Evolutionary conservation across 768 basidiomycete species (phyloP), one percentile per base, ranked within the genome.

Genomic region (Leucocoprinus sp.): DNA sequence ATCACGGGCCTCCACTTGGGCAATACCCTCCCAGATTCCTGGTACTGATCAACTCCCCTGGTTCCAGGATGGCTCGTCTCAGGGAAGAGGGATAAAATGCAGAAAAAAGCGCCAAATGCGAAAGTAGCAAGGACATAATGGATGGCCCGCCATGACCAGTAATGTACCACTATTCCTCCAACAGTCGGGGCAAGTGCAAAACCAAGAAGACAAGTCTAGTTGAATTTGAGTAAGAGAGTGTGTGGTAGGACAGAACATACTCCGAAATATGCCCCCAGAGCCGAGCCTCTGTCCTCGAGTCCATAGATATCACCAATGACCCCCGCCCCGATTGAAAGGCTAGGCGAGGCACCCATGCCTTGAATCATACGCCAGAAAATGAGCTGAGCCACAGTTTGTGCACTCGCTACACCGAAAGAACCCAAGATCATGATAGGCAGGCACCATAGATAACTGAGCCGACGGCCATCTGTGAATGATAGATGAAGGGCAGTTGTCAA

Each of bases 231-330:
- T 2, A 27, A 31, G 8, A n/a, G 7, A 27, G n/a, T 8, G 12
- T 14, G 14, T 6, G 6, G 5, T 11, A 4, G 18, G 24, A 18
- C 5, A 8, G 17, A 8, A 57, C 64, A 41, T 38, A 80, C 78
- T 1, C 67, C 72, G 43, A 76, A 69, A 55, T 77, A 80, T 1
- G 76, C 60, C 0, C 80, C 82, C 64, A 81, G 75, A 0, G 77
- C 78, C 4, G 68, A 63, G 3, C 68, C 78, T 24, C 80, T 64
- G 52, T 84, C 76, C 44, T 84, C 83, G 2, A 82, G 55, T 42
- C 60, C 70, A 57, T 82, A 84, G 4, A 85, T 78, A 53, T 84
- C 82, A 0, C 78, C 78, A 17, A 84, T 78, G 4, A 78, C 72
- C 1, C 73, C 83, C 1, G 71, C 70, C 12, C 72, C 85, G 45